These are phyloP conservation scores for Epichloe bromicola DNA, from an alignment of 2,329 filamentous ascomycete genomes.

Conservation along the genomic window DNA sequence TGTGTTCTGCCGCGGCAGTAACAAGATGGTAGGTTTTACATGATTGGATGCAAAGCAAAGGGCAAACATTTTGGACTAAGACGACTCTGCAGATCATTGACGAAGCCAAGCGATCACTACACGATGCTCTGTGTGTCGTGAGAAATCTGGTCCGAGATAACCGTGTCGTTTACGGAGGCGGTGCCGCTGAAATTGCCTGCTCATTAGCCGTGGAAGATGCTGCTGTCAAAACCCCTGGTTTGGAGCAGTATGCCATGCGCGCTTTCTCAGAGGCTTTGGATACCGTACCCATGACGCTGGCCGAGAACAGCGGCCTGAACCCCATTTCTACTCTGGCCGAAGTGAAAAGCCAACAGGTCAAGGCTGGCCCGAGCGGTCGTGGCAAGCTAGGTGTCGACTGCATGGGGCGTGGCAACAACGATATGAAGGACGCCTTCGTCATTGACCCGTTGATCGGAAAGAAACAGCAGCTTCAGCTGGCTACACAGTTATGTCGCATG, in stretches of 20 bases:
- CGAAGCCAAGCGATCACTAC: constrained; percentile 92
- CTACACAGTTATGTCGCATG: constrained; percentile 96
- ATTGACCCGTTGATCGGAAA: constrained; percentile 98
- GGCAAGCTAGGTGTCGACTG: constrained; percentile 85
- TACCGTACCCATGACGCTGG: constrained; percentile 84
- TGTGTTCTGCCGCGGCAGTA: constrained; percentile 90
- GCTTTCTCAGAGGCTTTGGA: constrained; percentile 94
- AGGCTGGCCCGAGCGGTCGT: constrained; percentile 39
- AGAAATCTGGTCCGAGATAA: constrained; percentile 93
- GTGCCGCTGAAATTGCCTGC: constrained; percentile 94
- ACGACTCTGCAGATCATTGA: constrained; percentile 66
- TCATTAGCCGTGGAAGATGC: constrained; percentile 92
- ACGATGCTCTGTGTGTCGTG: constrained; percentile 95
- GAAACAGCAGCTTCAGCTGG: constrained; percentile 89
- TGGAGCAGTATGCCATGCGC: constrained; percentile 98
- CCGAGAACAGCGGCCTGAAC: constrained; percentile 92
- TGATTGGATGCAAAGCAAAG: background rate
- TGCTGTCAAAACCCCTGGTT: constrained; percentile 85
- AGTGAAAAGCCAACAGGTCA: constrained; percentile 93
- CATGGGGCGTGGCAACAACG: constrained; percentile 88
- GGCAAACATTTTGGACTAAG: background rate
- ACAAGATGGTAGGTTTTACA: constrained; percentile 74
- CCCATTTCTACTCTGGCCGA: constrained; percentile 90
- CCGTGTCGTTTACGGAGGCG: constrained; percentile 93
- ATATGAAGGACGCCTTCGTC: constrained; percentile 97